Evolutionary conservation across 768 basidiomycete genomes (phyloP), one percentile per base, ranked within the genome.

Genomic region (Sistotremastrum suecicum): DNA sequence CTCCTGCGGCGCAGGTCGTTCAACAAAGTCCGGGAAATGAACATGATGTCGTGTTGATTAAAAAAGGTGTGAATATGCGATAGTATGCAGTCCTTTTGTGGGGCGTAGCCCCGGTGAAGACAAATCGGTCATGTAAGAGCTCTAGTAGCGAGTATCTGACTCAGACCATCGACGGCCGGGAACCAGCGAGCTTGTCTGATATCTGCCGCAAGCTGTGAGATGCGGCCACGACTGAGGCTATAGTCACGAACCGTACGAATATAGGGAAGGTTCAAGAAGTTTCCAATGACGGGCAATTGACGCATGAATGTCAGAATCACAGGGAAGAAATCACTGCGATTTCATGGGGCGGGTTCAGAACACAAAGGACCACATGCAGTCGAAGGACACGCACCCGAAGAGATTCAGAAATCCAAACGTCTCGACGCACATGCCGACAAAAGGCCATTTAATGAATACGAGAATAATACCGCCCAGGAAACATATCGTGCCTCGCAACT

Each of bases 331-430:
- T 97, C 94, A 39, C 94, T 98, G 65, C 40, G 51, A 33, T 39
- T 31, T n/a, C 20, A 9, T 12, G 37, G 10, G n/a, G 31, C 37
- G 1, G 38, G 7, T 9, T 20, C 31, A 32, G 2, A 30, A 34
- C 7, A 3, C 28, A 44, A 37, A 31, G 42, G 11, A 41, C 7
- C 44, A 20, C 28, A 31, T 39, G 38, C 43, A 49, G 42, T 44
- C 33, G 48, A 41, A 30, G n/a, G 57, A 64, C 50, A 63, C 73
- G 44, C 59, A 98, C 94, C 94, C 94, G 58, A 99, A 99, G 38
- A 99, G 72, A 60, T 95, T 97, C 56, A 98, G 65, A 68, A 99
- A 99, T 12, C 95, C 95, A 60, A 98, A 90, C 5, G 82, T 89
- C 65, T 99, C 94, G 39, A 99, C 77, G 42, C 89, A 59, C 66